phyloP scores from a whole-genome alignment of 2,329 filamentous ascomycete genomes.

The Blastomyces emzantsi region DNA sequence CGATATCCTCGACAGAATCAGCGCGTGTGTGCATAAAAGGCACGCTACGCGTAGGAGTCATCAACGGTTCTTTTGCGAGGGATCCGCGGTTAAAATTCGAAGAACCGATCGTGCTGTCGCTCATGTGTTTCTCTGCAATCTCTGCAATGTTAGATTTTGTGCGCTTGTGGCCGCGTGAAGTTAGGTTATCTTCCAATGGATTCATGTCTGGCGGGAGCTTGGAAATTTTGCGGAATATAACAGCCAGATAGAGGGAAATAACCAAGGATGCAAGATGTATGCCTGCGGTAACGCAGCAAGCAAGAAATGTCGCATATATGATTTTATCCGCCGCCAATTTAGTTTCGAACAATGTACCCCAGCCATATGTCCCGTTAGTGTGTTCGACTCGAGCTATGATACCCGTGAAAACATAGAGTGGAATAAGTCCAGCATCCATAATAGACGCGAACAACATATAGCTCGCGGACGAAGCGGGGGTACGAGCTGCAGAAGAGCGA shows the following conservation, averaged over 20 bases:
- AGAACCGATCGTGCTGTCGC: constrained; percentile 40
- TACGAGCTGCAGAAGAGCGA: constrained; percentile 58
- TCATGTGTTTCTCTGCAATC: constrained; percentile 54
- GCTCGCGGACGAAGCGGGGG: constrained; percentile 71
- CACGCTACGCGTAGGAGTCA: constrained; percentile 44
- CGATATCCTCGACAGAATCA: constrained; percentile 50
- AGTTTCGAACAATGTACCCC: constrained; percentile 60
- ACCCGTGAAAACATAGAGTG: constrained; percentile 54
- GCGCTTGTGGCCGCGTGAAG: constrained; percentile 64
- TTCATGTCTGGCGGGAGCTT: constrained; percentile 89
- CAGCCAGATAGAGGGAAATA: constrained; percentile 64
- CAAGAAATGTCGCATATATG: constrained; percentile 58
- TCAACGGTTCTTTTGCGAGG: constrained; percentile 34
- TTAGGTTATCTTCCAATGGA: constrained; percentile 77
- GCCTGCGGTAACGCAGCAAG: constrained; percentile 53
- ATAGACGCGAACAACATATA: constrained; percentile 79
- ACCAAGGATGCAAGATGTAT: constrained; percentile 62
- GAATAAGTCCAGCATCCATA: constrained; percentile 58
- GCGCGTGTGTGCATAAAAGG: constrained; percentile 73
- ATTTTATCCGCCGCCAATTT: constrained; percentile 50
- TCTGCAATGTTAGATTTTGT: constrained; percentile 54
- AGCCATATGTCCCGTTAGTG: constrained; percentile 40
- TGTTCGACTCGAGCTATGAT: constrained; percentile 47
- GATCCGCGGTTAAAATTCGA: constrained; percentile 30
- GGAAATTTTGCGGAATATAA: constrained; percentile 74